A percentile compares a stretch with the other conserved stretches of the same genome.
phyloP scores from a whole-genome alignment of 129 eudicot genomes.

The Solidago caesia region DNA sequence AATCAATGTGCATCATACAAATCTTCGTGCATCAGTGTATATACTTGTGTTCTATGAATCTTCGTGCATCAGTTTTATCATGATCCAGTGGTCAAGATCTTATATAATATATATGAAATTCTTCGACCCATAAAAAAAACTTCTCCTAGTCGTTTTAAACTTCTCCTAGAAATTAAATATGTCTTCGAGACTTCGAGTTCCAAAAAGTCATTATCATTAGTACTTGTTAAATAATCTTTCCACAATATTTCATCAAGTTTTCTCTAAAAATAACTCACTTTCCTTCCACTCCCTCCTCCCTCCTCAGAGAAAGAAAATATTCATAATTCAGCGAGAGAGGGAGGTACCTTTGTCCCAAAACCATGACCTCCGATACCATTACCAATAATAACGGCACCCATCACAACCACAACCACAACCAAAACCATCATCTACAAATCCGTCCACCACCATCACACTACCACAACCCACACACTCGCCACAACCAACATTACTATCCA shows the following conservation, averaged over 20 bases:
- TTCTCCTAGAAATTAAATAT: too few relatives aligned
- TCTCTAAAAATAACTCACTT: not conserved
- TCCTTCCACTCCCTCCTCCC: constrained; percentile 8
- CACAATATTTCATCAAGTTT: not conserved
- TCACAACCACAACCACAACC: constrained; percentile 24
- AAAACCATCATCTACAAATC: constrained; percentile 26
- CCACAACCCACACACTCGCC: constrained; percentile 6
- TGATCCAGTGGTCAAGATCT: too few relatives aligned
- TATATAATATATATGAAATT: too few relatives aligned
- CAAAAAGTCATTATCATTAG: too few relatives aligned
- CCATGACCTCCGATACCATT: not conserved
- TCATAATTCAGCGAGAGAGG: not conserved
- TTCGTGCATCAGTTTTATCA: too few relatives aligned
- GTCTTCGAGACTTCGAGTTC: too few relatives aligned
- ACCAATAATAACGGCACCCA: not conserved
- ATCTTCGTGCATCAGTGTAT: too few relatives aligned
- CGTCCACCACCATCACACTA: constrained; percentile 28
- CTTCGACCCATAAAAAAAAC: too few relatives aligned
- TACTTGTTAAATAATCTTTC: too few relatives aligned
- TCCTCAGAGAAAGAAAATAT: not conserved
- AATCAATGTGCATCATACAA: too few relatives aligned
- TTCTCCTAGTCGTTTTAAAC: too few relatives aligned
- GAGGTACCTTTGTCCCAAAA: not conserved
- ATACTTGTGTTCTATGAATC: too few relatives aligned
- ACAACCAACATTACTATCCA: constrained; percentile 43